Evolutionary conservation across 2,329 filamentous ascomycete species (phyloP).

Genomic region (Sarocladiaceae sp.): DNA sequence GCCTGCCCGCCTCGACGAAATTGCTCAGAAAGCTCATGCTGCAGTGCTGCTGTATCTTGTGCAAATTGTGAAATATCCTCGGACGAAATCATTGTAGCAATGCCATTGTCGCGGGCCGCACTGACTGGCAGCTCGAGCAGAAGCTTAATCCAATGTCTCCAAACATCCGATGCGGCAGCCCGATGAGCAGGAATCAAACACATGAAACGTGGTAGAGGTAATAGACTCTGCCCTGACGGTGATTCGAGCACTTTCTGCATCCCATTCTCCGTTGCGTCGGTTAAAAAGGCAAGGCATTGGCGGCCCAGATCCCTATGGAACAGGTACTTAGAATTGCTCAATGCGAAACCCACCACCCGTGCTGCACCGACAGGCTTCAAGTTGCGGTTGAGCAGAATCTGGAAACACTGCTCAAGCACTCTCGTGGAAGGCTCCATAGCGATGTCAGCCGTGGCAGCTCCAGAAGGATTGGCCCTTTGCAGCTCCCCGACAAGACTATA

Average conservation of each 20-base stretch:
- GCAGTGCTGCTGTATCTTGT: conserved; percentile 32
- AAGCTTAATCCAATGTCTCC: conserved; percentile 38
- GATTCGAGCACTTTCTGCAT: conserved; percentile 58
- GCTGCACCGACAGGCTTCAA: conserved; percentile 56
- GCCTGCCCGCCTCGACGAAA: conserved; percentile 35
- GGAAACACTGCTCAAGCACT: conserved; percentile 30
- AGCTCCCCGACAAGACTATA: conserved; percentile 53
- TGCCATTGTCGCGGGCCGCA: conserved; percentile 22
- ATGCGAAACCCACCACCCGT: conserved; percentile 35
- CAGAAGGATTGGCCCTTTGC: conserved; percentile 25
- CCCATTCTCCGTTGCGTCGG: conserved; percentile 48
- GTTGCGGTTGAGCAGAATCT: conserved; percentile 44
- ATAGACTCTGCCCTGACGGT: conserved; percentile 61
- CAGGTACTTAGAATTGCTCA: conserved; percentile 35
- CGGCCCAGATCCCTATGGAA: conserved; percentile 27
- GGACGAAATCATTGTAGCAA: conserved; percentile 45
- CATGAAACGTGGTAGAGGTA: conserved; percentile 60
- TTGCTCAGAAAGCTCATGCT: conserved; percentile 40
- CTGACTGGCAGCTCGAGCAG: conserved; percentile 30
- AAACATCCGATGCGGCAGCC: conserved; percentile 34
- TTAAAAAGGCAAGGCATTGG: conserved; percentile 39
- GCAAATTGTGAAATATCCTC: conserved; percentile 14
- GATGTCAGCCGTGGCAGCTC: conserved; percentile 20
- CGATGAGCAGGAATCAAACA: conserved; percentile 37
- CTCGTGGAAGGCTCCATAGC: conserved; percentile 23